A percentile compares a stretch with the other conserved stretches of the same genome.
Evolutionary conservation across 78 protist species (phyloP).

Genomic region (Dictyostelium purpureum): DNA sequence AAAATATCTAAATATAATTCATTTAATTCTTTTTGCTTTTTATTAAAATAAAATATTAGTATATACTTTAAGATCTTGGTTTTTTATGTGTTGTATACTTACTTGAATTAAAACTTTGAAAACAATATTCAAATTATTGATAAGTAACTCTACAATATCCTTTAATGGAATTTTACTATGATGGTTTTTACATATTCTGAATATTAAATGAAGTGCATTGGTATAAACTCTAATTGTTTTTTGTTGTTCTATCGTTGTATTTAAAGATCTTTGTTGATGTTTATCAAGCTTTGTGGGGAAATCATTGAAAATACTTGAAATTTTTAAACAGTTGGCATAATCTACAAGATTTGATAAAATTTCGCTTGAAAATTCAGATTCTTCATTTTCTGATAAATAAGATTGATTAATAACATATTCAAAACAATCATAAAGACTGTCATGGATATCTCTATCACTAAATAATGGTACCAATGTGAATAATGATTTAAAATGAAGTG

Average conservation of each 20-base stretch:
- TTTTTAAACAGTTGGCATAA: not conserved
- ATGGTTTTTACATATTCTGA: conserved; percentile 3
- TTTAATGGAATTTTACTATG: not conserved
- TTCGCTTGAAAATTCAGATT: not conserved
- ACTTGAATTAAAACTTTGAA: not conserved
- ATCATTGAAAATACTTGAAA: not conserved
- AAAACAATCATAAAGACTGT: not conserved
- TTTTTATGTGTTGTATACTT: not conserved
- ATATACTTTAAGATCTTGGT: not conserved
- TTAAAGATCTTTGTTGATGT: not conserved
- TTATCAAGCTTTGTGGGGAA: not conserved
- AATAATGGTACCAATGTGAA: not conserved
- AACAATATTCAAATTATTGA: not conserved
- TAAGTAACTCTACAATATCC: not conserved
- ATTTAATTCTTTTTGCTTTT: not conserved
- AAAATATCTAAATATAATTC: not conserved
- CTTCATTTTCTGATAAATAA: not conserved
- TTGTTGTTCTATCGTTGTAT: not conserved
- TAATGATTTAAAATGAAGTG: not conserved
- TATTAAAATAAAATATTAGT: not conserved
- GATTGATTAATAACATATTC: conserved; percentile 1
- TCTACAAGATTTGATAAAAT: not conserved
- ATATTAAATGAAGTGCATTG: conserved; percentile 4
- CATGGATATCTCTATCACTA: conserved; percentile 8
- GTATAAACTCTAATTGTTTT: conserved; percentile 8